A percentile compares a stretch with the other conserved stretches of the same genome.
Evolutionary conservation across 176 grass and related monocot species (phyloP).

Genomic region (Pontederia crassipes): DNA sequence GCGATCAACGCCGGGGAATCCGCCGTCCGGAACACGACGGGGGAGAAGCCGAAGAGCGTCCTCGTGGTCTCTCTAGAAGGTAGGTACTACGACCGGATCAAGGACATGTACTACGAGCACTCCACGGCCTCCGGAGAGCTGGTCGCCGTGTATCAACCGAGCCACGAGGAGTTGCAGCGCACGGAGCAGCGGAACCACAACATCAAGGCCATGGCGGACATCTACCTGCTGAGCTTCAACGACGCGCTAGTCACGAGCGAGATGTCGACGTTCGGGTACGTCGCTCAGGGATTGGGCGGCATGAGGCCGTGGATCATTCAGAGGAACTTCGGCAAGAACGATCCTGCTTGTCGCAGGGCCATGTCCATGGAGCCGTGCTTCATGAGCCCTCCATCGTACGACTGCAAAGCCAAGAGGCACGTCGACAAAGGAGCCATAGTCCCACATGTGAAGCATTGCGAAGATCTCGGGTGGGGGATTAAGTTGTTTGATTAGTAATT

Average conservation of each 20-base stretch:
- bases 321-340: not conserved
- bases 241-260: conserved; percentile 2
- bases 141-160: conserved; percentile 61
- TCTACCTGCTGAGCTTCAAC: conserved; percentile 47
- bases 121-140: conserved; percentile 5
- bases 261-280: conserved; percentile 14
- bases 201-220: conserved; percentile 55
- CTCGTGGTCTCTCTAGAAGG: conserved; percentile 37
- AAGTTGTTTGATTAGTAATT: conserved; percentile 55
- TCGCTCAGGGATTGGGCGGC: conserved; percentile 29
- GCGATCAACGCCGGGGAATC: not conserved
- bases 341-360: not conserved
- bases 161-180: conserved; percentile 33
- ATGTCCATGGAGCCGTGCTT: conserved; percentile 14
- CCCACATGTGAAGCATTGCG: conserved; percentile 79
- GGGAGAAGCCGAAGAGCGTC: conserved; percentile 27
- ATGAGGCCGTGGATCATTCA: not conserved
- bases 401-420: conserved; percentile 31
- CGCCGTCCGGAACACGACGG: not conserved
- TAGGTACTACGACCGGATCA: conserved; percentile 45
- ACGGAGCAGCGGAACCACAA: conserved; percentile 33
- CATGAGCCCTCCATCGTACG: not conserved
- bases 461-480: conserved; percentile 89
- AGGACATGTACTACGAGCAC: conserved; percentile 28
- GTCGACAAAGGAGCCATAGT: conserved; percentile 65